phyloP scores from a whole-genome alignment of 495 filamentous ascomycete genomes.

The Hypoxylon cercidicola region DNA sequence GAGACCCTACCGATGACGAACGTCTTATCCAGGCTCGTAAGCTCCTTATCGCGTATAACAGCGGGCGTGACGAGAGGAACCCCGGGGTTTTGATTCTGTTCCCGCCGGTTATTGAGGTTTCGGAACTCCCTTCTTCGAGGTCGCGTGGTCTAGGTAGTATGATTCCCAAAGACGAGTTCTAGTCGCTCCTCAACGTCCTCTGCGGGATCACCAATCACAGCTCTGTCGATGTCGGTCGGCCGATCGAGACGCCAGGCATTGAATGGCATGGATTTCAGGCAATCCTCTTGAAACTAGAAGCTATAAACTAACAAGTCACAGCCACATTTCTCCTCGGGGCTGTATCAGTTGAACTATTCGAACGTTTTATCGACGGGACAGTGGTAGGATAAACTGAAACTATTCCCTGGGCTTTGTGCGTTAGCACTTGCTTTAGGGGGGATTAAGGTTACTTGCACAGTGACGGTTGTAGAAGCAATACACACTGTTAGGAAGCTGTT shows the following conservation, averaged over 20 bases:
- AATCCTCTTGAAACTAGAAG: no score
- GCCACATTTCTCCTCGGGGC: no score
- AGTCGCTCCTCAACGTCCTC: neutral
- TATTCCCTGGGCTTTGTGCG: no score
- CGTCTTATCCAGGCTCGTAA: neutral
- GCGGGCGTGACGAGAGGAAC: neutral
- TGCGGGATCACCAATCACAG: no score
- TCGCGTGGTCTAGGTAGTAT: neutral
- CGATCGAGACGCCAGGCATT: neutral
- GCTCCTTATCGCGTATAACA: neutral
- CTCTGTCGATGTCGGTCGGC: neutral
- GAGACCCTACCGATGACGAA: neutral
- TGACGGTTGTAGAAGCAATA: no score
- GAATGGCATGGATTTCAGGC: neutral
- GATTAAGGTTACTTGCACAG: no score
- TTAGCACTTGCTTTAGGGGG: no score
- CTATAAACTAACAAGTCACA: no score
- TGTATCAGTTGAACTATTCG: no score
- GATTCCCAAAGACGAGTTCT: conserved; percentile 4
- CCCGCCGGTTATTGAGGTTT: neutral
- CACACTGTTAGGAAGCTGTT: no score
- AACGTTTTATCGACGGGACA: no score
- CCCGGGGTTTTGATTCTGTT: neutral
- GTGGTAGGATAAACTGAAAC: no score
- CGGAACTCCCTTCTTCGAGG: conserved; percentile 6